Percentiles rank a stretch among this genome's conserved stretches.
Conservation (phyloP, 2,329 filamentous ascomycete species). For the Aspergillus neoniger region DNA sequence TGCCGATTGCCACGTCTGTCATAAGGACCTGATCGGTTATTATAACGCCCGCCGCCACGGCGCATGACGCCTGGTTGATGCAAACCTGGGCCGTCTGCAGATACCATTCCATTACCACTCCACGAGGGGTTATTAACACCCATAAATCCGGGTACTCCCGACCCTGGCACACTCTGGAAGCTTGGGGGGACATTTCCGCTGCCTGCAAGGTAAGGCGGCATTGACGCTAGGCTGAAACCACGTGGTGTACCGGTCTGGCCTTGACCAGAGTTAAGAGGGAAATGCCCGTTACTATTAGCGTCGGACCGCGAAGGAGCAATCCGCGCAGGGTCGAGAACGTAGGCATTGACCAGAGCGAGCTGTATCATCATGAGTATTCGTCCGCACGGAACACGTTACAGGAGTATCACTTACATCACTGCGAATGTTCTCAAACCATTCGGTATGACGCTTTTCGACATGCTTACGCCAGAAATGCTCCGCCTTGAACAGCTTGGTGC, state of each 20-base stretch:
- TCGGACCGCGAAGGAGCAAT: constrained; percentile 92
- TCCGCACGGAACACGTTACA: not conserved
- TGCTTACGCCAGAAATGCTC: constrained; percentile 98
- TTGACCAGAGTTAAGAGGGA: constrained; percentile 77
- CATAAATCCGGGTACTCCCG: constrained; percentile 37
- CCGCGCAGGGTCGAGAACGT: constrained; percentile 90
- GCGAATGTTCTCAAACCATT: constrained; percentile 79
- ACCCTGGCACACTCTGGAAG: constrained; percentile 34
- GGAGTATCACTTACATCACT: constrained; percentile 68
- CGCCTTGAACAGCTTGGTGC: constrained; percentile 95
- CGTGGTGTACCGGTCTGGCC: constrained; percentile 80
- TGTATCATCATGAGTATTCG: constrained; percentile 47
- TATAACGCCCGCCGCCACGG: constrained; percentile 64
- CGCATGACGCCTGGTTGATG: constrained; percentile 68
- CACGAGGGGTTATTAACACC: constrained; percentile 33
- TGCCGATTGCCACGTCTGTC: constrained; percentile 65
- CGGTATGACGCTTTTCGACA: constrained; percentile 88
- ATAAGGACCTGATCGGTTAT: constrained; percentile 70
- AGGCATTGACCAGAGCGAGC: constrained; percentile 89
- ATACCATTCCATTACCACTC: constrained; percentile 33
- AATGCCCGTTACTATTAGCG: constrained; percentile 93
- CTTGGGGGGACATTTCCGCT: constrained; percentile 40
- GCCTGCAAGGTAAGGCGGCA: constrained; percentile 60
- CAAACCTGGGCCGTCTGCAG: constrained; percentile 43
- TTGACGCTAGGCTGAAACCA: constrained; percentile 81